Conservation (phyloP, 805 yeast genomes). For the Candida ortonii region DNA sequence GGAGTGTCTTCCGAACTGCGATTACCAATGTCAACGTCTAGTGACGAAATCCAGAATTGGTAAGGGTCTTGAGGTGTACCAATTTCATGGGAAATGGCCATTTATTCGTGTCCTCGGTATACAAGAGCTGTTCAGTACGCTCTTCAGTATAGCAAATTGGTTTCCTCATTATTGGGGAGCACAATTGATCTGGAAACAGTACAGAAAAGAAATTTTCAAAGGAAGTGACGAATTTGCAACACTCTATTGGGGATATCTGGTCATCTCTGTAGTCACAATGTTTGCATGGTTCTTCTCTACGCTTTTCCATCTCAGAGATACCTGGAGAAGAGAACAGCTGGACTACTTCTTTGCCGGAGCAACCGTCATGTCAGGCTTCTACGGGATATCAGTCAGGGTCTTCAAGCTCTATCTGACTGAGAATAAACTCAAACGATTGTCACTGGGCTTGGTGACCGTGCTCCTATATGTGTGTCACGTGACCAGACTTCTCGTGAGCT, state of each 20-base stretch:
- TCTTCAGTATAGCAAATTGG: constrained; percentile 73
- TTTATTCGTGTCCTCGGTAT: constrained; percentile 71
- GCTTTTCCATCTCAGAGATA: constrained; percentile 85
- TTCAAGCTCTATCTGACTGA: constrained; percentile 51
- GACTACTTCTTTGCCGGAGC: constrained; percentile 94
- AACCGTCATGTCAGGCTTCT: constrained; percentile 78
- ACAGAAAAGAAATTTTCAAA: constrained; percentile 15
- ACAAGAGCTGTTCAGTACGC: constrained; percentile 79
- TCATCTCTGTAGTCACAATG: constrained; percentile 64
- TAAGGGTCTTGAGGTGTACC: constrained; percentile 56
- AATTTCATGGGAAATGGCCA: constrained; percentile 99
- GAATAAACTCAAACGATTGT: constrained; percentile 27
- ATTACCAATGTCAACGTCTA: constrained; percentile 84
- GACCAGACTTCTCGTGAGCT: constrained; percentile 59
- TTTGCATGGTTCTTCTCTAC: constrained; percentile 87
- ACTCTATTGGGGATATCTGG: constrained; percentile 38
- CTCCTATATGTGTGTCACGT: constrained; percentile 63
- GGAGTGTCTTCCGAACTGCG: constrained; percentile 82
- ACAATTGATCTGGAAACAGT: constrained; percentile 30
- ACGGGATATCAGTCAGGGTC: constrained; percentile 60
- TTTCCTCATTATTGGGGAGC: constrained; percentile 59
- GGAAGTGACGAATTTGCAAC: constrained; percentile 25
- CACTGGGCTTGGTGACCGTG: constrained; percentile 42
- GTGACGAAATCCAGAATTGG: constrained; percentile 55
- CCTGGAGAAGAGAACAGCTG: constrained; percentile 71